A percentile compares a stretch with the other conserved stretches of the same genome.
Conservation (phyloP, 2,329 filamentous ascomycete species). For the Didymella lethalis region DNA sequence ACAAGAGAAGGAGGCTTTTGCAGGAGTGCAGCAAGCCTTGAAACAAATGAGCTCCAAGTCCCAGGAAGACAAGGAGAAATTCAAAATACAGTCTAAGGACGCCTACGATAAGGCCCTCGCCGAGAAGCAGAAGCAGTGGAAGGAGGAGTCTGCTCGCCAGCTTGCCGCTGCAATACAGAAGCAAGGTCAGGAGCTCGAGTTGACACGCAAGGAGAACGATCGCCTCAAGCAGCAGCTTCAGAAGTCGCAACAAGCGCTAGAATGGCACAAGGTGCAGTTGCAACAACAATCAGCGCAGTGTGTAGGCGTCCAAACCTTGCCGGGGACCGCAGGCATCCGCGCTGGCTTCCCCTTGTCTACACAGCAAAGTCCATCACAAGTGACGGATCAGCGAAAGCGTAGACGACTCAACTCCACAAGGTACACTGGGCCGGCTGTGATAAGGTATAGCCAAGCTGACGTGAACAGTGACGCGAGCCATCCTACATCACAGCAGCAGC, state of each 20-base stretch:
- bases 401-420: background rate
- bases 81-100: background rate
- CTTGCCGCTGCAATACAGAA: background rate
- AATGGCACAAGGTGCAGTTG: background rate
- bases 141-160: background rate
- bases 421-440: background rate
- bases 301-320: background rate
- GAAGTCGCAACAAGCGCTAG: background rate
- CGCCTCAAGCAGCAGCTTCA: conserved; percentile 6
- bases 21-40: background rate
- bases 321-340: background rate
- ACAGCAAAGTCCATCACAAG: background rate
- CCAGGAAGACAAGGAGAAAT: conserved; percentile 1
- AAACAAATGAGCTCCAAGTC: background rate
- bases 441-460: background rate
- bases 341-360: background rate
- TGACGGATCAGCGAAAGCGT: conserved; percentile 1
- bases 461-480: background rate
- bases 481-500: background rate
- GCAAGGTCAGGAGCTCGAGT: background rate
- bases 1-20: background rate
- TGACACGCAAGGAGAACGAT: background rate
- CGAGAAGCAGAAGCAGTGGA: background rate
- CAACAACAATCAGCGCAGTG: background rate
- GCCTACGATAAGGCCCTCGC: background rate